phyloP scores from a whole-genome alignment of 2,329 filamentous ascomycete genomes.

The Diaporthe velutina region DNA sequence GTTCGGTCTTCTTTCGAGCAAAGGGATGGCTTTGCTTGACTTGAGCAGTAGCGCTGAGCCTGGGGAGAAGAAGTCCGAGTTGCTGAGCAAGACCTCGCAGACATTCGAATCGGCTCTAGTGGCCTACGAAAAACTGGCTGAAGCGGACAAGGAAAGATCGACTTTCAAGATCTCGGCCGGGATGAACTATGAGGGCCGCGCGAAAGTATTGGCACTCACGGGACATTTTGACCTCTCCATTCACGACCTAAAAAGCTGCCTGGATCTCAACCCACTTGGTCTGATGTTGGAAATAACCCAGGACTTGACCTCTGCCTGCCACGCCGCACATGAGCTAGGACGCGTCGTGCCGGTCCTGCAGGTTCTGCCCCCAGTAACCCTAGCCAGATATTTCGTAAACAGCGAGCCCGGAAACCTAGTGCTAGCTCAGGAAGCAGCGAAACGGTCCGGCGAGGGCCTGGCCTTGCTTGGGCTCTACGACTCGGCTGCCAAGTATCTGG shows the following conservation, averaged over 20 bases:
- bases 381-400: neutral
- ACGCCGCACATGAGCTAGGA: neutral
- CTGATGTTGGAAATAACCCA: neutral
- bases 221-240: neutral
- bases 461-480: slow-evolving; percentile 5
- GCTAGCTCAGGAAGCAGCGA: neutral
- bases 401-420: neutral
- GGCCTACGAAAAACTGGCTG: too few relatives aligned
- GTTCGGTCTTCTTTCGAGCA: too few relatives aligned
- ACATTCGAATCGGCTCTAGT: too few relatives aligned
- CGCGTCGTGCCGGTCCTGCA: neutral
- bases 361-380: neutral
- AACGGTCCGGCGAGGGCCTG: slow-evolving; percentile 2
- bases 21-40: too few relatives aligned
- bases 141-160: too few relatives aligned
- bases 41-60: too few relatives aligned
- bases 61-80: too few relatives aligned
- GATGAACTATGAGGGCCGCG: neutral
- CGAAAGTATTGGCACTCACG: neutral
- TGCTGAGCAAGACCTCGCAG: too few relatives aligned
- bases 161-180: too few relatives aligned
- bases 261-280: neutral
- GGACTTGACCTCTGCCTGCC: neutral
- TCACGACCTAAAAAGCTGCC: neutral
- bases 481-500: neutral